These are phyloP conservation scores for Penicillium mononematosum DNA, from an alignment of 495 filamentous ascomycete genomes.

Conservation along the genomic window DNA sequence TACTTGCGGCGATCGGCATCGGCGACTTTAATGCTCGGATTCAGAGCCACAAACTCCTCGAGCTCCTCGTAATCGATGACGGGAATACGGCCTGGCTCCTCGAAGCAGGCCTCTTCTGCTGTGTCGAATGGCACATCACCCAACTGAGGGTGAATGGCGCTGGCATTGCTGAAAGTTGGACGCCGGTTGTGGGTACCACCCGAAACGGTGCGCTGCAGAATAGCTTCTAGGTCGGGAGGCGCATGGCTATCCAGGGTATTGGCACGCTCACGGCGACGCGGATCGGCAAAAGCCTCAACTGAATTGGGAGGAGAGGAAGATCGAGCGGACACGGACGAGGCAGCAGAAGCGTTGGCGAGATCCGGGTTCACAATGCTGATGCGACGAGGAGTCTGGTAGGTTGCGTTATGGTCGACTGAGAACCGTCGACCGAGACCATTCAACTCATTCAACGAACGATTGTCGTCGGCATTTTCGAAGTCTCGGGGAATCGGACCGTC, in stretches of 20 bases:
- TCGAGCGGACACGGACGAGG: conserved; percentile 60
- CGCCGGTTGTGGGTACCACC: conserved; percentile 60
- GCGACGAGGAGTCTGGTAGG: conserved; percentile 39
- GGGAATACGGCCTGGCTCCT: conserved; percentile 55
- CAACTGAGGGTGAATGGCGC: conserved; percentile 46
- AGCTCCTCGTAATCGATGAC: conserved; percentile 85
- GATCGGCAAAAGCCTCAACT: conserved; percentile 92
- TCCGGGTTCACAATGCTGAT: conserved; percentile 47
- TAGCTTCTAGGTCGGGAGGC: conserved; percentile 55
- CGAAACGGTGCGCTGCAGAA: conserved; percentile 71
- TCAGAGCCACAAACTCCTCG: conserved; percentile 77
- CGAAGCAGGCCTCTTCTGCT: conserved; percentile 84
- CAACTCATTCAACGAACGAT: conserved; percentile 48
- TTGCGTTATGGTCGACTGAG: conserved; percentile 39
- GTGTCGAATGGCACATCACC: conserved; percentile 44
- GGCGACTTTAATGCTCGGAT: conserved; percentile 40
- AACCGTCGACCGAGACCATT: conserved; percentile 41
- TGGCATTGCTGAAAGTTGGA: conserved; percentile 62
- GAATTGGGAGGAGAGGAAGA: conserved; percentile 91
- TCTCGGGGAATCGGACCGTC: conserved; percentile 60
- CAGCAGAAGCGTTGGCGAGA: conserved; percentile 41
- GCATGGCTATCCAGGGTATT: conserved; percentile 62
- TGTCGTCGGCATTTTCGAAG: conserved; percentile 86
- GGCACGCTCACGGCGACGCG: conserved; percentile 62
- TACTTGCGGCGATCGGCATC: conserved; percentile 43